Evolutionary conservation across 2,329 filamentous ascomycete species (phyloP).

Genomic region (Scytalidium lignicola): DNA sequence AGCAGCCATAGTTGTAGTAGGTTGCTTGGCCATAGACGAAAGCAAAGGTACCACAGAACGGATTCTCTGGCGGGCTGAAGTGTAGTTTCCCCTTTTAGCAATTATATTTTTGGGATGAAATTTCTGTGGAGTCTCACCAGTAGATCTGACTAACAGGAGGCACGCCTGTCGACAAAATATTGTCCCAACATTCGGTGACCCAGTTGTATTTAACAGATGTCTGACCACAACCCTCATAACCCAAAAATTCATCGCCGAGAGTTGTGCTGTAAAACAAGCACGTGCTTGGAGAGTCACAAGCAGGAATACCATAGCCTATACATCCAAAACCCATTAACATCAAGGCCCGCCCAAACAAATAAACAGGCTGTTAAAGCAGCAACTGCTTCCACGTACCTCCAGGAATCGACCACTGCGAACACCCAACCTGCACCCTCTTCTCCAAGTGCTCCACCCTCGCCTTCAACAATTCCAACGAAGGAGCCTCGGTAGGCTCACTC

Average conservation of each 20-base stretch:
- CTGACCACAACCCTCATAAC: conserved; percentile 17
- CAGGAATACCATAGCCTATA: conserved; percentile 14
- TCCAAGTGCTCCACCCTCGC: conserved; percentile 4
- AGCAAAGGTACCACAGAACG: conserved; percentile 18
- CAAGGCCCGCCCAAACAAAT: not conserved
- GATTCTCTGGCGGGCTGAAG: conserved; percentile 5
- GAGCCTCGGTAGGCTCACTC: conserved; percentile 13
- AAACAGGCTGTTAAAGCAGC: not conserved
- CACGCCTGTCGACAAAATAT: conserved; percentile 4
- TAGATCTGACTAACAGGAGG: conserved; percentile 12
- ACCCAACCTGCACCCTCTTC: conserved; percentile 14
- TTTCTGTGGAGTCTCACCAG: conserved; percentile 9
- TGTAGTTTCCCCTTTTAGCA: not conserved
- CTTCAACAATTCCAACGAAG: conserved; percentile 17
- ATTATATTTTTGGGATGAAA: not conserved
- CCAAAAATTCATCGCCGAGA: conserved; percentile 3
- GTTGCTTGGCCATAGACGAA: conserved; percentile 12
- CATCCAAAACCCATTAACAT: not conserved
- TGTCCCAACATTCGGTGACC: conserved; percentile 17
- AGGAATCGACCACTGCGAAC: conserved; percentile 20
- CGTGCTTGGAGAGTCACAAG: conserved; percentile 13
- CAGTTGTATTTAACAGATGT: conserved; percentile 15
- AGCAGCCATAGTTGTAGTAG: conserved; percentile 18
- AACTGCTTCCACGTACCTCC: conserved; percentile 7
- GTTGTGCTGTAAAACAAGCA: conserved; percentile 8